Evolutionary conservation across 2,329 filamentous ascomycete genomes (phyloP).

Genomic region (Fusarium sororula): DNA sequence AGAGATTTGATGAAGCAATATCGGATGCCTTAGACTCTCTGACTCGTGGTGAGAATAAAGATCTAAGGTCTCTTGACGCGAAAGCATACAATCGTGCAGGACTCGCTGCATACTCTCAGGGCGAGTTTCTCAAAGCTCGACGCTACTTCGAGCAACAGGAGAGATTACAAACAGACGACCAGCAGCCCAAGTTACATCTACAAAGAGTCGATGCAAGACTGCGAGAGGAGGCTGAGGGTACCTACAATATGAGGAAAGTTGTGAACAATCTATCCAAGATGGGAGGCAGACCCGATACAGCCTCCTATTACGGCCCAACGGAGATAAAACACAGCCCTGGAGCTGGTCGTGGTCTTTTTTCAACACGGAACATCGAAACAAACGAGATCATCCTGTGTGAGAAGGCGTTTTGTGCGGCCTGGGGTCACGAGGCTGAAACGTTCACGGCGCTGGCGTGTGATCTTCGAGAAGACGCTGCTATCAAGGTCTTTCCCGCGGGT

Average conservation of each 20-base stretch:
- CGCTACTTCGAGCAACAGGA: conserved; percentile 37
- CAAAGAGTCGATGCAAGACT: conserved; percentile 34
- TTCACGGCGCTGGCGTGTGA: conserved; percentile 47
- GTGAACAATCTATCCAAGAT: conserved; percentile 33
- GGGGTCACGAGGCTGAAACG: conserved; percentile 44
- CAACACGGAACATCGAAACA: conserved; percentile 41
- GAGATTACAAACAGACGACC: conserved; percentile 38
- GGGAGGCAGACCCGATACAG: conserved; percentile 44
- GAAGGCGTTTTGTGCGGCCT: conserved; percentile 46
- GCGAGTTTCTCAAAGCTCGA: conserved; percentile 38
- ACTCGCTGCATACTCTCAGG: conserved; percentile 43
- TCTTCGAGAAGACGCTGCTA: conserved; percentile 37
- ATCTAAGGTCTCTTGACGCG: conserved; percentile 36
- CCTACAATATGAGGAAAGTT: conserved; percentile 38
- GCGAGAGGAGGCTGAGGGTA: conserved; percentile 35
- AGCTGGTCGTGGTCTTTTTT: conserved; percentile 51
- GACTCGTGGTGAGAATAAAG: conserved; percentile 10
- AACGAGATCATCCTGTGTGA: conserved; percentile 49
- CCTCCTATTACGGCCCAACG: conserved; percentile 41
- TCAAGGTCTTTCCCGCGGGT: conserved; percentile 45
- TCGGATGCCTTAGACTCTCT: conserved; percentile 46
- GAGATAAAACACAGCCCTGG: conserved; percentile 40
- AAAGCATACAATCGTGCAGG: conserved; percentile 48
- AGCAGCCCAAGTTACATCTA: conserved; percentile 30
- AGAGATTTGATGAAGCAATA: conserved; percentile 45